These are phyloP conservation scores for Nannochloropsis salina DNA, from an alignment of 108 stramenopile species.

Conservation along the genomic window DNA sequence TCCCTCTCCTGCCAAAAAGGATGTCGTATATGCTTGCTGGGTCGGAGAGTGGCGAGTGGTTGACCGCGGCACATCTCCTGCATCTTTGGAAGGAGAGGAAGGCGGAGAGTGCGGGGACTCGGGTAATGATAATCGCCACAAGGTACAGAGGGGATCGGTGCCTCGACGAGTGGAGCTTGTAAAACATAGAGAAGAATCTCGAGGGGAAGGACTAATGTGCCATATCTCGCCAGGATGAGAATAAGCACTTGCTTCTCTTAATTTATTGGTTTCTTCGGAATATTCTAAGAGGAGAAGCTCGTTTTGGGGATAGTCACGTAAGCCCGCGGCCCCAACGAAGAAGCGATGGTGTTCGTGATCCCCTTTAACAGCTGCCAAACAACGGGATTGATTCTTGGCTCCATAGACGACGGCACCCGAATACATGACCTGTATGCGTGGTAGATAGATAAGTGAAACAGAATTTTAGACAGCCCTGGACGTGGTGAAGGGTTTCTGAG, in stretches of 20 bases:
- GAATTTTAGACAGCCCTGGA: too few relatives aligned
- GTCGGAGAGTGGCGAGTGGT: slow-evolving; percentile 21
- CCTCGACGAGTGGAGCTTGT: slow-evolving; percentile 37
- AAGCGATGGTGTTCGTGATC: slow-evolving; percentile 32
- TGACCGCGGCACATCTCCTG: neutral
- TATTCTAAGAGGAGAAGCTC: slow-evolving; percentile 49
- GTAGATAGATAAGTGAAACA: too few relatives aligned
- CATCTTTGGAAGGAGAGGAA: neutral
- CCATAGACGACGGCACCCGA: neutral
- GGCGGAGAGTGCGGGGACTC: neutral
- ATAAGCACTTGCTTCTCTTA: slow-evolving; percentile 39
- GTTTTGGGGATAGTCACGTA: slow-evolving; percentile 31
- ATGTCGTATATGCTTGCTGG: slow-evolving; percentile 29
- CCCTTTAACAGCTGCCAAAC: neutral
- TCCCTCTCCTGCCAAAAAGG: slow-evolving; percentile 23
- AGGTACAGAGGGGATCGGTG: slow-evolving; percentile 18
- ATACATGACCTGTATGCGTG: neutral
- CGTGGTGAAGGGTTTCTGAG: too few relatives aligned
- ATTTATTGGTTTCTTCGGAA: slow-evolving; percentile 53
- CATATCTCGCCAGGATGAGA: slow-evolving; percentile 52
- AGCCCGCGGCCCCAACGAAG: slow-evolving; percentile 27
- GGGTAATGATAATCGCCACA: slow-evolving; percentile 32
- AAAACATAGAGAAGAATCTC: slow-evolving; percentile 40
- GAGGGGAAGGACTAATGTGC: slow-evolving; percentile 47
- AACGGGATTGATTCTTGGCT: neutral